Base-by-base conservation (phyloP, 1,284 basidiomycete species). In the Puccinia brachypodii region DNA sequence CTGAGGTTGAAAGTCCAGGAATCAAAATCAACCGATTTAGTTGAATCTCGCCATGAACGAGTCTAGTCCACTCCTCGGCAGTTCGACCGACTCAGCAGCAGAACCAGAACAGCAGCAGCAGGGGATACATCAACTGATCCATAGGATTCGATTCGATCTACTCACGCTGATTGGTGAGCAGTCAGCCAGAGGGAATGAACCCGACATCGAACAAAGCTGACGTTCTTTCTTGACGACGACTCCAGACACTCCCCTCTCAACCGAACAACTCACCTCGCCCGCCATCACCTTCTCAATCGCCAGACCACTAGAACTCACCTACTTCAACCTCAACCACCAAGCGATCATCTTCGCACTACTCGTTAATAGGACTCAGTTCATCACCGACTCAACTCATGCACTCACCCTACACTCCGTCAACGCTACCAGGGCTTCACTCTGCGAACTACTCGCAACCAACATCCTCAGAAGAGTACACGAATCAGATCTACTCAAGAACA, bases 401-500 rank as follows among this genome's bases (percentile, higher is more conserved):
- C 71, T 81, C 40, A 62, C 79, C 42, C 47, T 81, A 6, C 79
- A 81, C 73, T 84, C 83, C 0, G 76, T 85, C 40, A 85, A 84
- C 82, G 83, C 83, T 40, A 83, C 84, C 7, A 64, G 85, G 4
- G 85, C 85, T 2, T 82, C 83, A 22, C 64, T 86, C 0, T 86
- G 85, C 82, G 85, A 86, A 80, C 80, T 85, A 25, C 80, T 86
- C 14, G 85, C 85, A 0, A 83, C 83, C 69, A 83, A 83, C 66
- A 69, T 86, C 1, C 62, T 86, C 8, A 82, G 84, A 8, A 80
- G 77, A 71, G 40, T 83, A 9, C 82, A 83, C 64, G 62, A 84
- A 60, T 79, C 78, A 6, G 69, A 74, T 47, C 62, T 81, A 3
- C 56, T 66, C 31, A 60, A 50, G 2, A n/a, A 47, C 7, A 53